Base-by-base conservation (phyloP, 495 filamentous ascomycete genomes). In the Hypoxylon fuscum region DNA sequence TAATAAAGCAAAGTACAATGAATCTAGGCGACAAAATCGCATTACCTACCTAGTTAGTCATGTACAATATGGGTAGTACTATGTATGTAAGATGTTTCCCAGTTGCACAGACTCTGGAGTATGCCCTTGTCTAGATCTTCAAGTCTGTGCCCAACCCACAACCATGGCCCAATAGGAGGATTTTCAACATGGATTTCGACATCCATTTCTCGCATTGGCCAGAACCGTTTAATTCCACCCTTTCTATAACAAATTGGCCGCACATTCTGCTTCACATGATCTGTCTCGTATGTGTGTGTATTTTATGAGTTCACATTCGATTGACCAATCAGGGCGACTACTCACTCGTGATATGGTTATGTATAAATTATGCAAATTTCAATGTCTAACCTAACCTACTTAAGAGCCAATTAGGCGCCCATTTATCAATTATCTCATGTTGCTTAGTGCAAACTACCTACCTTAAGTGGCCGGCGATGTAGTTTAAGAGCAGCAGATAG, bases 181-280 rank as follows among this genome's bases (percentile, higher is more conserved):
- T n/a, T n/a, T n/a, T n/a, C n/a, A n/a, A n/a, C n/a, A n/a, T n/a
- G n/a, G n/a, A 53, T 66, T 61, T 58, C 32, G 42, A 27, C 32
- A 20, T 20, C 25, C 25, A 51, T 41, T 25, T 27, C 35, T 51
- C 12, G 22, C 27, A 51, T 40, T 51, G 34, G 34, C 21, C n/a
- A 25, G 46, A 15, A 10, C 23, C n/a, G 11, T 20, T 37, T 6
- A 2, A 17, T 37, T 22, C 8, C 2, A 8, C 8, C 57, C 57
- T 21, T 55, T 56, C 47, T 46, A 42, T 48, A 53, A 52, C 29
- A 53, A 55, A 55, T 65, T 57, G 35, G 47, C 63, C 63, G 63
- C 57, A 53, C 52, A 57, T 57, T 53, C 17, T 44, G 25, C 57
- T 66, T 66, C 52, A 66, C 57, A 66, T 58, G 63, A 66, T 57